Base-by-base conservation (phyloP, 2,329 filamentous ascomycete genomes). In the Zymoseptoria pseudotritici region DNA sequence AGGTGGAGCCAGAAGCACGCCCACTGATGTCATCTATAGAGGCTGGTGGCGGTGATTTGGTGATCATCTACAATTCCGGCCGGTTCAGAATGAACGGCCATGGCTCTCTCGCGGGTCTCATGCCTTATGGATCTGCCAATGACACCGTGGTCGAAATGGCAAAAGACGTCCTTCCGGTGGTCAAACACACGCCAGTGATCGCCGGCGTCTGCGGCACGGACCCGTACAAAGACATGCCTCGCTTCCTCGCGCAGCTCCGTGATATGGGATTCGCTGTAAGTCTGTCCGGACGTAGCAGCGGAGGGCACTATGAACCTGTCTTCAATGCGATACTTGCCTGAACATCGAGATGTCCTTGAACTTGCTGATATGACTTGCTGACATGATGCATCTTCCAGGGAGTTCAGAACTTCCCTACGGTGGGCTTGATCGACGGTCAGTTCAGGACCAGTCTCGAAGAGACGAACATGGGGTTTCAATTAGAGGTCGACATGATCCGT, bases 331-430 rank as follows among this genome's bases (percentile, higher is more conserved):
- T 24, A 5, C 22, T 24, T 24, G 3, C 4, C 22, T 36, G 6
- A 13, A 36, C 31, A 36, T 36, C 31, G 31, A 36, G 9, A 6
- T 36, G 31, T 10, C 13, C 9, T 36, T 13, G 2, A 36, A 36
- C 9, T 13, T 42, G 36, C 36, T 42, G 36, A 42, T 13, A 42
- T 13, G 22, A 5, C 22, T 24, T 36, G 7, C 29, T 31, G 31
- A 11, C 36, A 42, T 42, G 22, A 24, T 24, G 22, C 22, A 24
- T 42, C 10, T 13, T 11, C 9, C 9, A 36, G 31, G 51, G 51
- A 2, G 80, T 89, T 13, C 87, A 90, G 71, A 90, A 90, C 67
- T 90, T 90, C 69, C 87, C 87, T 0, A 89, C 87, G 0, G 86
- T 89, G 1, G 87, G 87, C 0, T 75, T 90, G 21, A 85, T 89